A percentile compares a stretch with the other conserved stretches of the same genome.
These are phyloP conservation scores for Hibiscus mutabilis DNA, from an alignment of 345 rosid genomes.

Conservation along the genomic window DNA sequence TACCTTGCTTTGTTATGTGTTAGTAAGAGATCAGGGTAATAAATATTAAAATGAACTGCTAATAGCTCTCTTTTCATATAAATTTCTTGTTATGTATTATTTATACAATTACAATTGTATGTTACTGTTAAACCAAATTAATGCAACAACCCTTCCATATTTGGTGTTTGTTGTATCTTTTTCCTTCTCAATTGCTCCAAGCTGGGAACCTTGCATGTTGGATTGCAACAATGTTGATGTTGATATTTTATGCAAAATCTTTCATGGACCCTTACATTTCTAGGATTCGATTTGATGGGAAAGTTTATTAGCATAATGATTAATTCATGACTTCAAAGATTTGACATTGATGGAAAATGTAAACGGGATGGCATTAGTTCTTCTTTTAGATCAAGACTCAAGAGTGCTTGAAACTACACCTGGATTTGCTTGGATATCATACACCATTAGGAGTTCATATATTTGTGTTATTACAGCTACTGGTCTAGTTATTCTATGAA, in stretches of 20 bases:
- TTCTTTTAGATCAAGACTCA: neutral
- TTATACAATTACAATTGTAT: neutral
- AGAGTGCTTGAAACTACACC: neutral
- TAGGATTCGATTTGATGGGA: neutral
- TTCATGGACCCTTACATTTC: slow-evolving; percentile 1
- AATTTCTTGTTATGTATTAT: neutral
- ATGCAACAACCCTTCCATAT: neutral
- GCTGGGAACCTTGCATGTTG: neutral
- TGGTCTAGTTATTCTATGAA: neutral
- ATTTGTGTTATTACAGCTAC: neutral
- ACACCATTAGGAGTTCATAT: neutral
- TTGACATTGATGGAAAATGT: neutral
- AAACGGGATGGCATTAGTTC: neutral
- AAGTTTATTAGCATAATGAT: neutral
- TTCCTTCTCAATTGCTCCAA: slow-evolving; percentile 1
- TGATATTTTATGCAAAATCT: neutral
- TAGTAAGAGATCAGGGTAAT: neutral
- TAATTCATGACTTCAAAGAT: neutral
- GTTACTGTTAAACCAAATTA: neutral
- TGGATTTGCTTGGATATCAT: neutral
- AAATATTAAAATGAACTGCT: neutral
- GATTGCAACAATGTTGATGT: neutral
- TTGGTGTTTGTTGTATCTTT: neutral
- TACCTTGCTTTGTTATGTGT: neutral
- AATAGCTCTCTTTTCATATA: neutral